These are phyloP conservation scores for Micractinium sp. DNA, from an alignment of 139 green algal genomes.

Conservation along the genomic window DNA sequence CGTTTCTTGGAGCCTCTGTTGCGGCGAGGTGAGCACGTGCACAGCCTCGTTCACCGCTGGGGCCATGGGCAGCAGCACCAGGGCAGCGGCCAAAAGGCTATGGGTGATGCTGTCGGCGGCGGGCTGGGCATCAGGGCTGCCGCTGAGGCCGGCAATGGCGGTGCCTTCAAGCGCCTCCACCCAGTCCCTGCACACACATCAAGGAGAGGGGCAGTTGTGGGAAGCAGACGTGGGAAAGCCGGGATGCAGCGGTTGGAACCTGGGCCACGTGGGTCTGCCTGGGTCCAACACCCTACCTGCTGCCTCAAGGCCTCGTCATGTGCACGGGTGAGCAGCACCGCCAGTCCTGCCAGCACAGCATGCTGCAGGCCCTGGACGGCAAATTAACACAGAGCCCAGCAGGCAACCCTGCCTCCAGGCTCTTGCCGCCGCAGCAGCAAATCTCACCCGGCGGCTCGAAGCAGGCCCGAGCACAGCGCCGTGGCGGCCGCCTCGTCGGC, in stretches of 20 bases:
- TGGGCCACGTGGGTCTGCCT: no score
- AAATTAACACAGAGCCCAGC: background rate
- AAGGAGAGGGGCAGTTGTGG: background rate
- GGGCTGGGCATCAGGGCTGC: background rate
- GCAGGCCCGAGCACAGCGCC: conserved; percentile 7
- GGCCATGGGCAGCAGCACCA: conserved; percentile 34
- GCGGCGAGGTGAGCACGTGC: background rate
- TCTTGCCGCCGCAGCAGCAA: background rate
- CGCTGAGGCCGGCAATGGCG: background rate
- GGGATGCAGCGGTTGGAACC: no score
- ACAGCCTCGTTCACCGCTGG: background rate
- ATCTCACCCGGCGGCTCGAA: conserved; percentile 9
- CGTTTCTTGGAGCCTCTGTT: conserved; percentile 1
- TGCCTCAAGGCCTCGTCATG: no score
- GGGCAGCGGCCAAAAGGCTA: conserved; percentile 30
- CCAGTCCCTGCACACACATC: conserved; percentile 27
- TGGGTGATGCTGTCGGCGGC: background rate
- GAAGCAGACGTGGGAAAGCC: background rate
- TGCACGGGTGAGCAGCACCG: no score
- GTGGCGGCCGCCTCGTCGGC: background rate
- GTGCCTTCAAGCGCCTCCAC: background rate
- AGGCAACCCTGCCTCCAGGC: no score
- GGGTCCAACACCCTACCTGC: no score
- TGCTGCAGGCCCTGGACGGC: no score
- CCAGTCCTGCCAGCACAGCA: background rate